Evolutionary conservation across 129 eudicot genomes (phyloP).

Genomic region (Dittrichia graveolens): DNA sequence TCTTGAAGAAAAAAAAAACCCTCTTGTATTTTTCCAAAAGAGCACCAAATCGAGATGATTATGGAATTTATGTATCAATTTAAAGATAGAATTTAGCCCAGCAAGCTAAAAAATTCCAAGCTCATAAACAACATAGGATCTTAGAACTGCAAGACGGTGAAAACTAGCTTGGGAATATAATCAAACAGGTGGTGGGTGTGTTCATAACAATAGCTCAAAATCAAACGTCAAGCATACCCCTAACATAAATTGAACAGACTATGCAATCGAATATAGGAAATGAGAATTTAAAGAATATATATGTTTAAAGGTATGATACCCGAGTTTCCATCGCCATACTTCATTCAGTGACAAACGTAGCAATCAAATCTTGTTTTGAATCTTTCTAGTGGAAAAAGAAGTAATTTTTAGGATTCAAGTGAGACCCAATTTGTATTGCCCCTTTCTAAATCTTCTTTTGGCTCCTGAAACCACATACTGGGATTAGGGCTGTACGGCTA

Average conservation of each 20-base stretch:
- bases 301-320: conserved; percentile 37
- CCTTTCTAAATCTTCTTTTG: conserved; percentile 3
- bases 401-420: neutral
- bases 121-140: conserved; percentile 8
- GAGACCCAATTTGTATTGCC: neutral
- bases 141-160: neutral
- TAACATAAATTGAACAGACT: neutral
- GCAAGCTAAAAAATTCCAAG: conserved; percentile 6
- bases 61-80: neutral
- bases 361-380: neutral
- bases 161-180: conserved; percentile 10
- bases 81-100: conserved; percentile 7
- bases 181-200: conserved; percentile 24
- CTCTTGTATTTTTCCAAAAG: neutral
- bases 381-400: neutral
- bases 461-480: neutral
- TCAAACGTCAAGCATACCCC: neutral
- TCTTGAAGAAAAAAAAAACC: neutral
- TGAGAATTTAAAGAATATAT: conserved; percentile 9
- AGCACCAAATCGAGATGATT: neutral
- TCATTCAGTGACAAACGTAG: conserved; percentile 12
- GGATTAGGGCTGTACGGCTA: neutral
- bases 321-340: conserved; percentile 27
- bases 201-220: neutral
- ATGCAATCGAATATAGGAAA: conserved; percentile 15